phyloP scores from a whole-genome alignment of 2,329 filamentous ascomycete genomes.

The Colletotrichum sp. region DNA sequence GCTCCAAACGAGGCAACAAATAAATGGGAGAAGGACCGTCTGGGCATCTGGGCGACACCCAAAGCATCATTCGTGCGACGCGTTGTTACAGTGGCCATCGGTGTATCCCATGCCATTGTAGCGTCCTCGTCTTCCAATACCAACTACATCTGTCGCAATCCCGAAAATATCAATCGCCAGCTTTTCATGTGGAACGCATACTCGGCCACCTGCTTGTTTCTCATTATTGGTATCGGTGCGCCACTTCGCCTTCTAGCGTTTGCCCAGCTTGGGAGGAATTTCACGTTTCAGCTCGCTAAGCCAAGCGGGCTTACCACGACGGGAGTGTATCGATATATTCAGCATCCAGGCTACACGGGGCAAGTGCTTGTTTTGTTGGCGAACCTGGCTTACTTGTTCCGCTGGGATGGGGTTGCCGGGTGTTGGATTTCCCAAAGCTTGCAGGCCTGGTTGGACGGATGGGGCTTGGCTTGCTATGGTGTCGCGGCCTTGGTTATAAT shows the following conservation, averaged over 20 bases:
- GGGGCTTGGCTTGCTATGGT: background rate
- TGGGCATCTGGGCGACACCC: background rate
- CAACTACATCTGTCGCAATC: background rate
- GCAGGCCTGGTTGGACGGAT: background rate
- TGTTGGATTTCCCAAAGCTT: background rate
- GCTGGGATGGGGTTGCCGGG: background rate
- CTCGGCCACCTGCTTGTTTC: background rate
- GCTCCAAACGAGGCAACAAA: background rate
- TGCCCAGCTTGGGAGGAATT: background rate
- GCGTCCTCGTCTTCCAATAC: accelerated
- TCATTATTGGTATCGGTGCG: background rate
- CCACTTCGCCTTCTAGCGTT: background rate
- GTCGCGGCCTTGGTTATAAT: background rate
- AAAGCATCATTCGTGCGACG: background rate
- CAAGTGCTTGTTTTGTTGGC: background rate
- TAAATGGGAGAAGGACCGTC: background rate
- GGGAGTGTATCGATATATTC: background rate
- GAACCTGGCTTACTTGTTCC: background rate
- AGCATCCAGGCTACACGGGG: accelerated
- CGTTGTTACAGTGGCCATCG: background rate
- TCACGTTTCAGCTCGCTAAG: background rate
- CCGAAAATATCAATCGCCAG: background rate
- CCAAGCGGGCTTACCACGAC: background rate
- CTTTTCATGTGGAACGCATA: background rate
- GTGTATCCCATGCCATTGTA: background rate